These are phyloP conservation scores for Beauveria rudraprayagi DNA, from an alignment of 2,329 filamentous ascomycete species.

Conservation along the genomic window DNA sequence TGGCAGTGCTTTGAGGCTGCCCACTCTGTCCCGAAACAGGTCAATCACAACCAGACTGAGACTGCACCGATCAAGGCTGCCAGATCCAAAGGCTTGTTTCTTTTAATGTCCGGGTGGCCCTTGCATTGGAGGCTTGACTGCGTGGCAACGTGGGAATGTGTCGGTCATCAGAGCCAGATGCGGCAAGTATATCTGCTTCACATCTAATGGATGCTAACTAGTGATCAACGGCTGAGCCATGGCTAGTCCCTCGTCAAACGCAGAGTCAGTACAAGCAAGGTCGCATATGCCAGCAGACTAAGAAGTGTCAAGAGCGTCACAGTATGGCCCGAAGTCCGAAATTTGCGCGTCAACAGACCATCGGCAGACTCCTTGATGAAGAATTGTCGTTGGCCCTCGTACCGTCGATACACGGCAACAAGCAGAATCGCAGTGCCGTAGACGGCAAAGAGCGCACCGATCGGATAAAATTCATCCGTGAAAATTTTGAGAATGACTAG, in stretches of 20 bases:
- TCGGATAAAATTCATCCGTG: conserved; percentile 89
- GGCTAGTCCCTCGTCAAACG: conserved; percentile 22
- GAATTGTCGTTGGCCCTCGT: conserved; percentile 91
- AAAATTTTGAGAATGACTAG: conserved; percentile 93
- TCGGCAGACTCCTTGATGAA: conserved; percentile 46
- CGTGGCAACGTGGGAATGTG: background rate
- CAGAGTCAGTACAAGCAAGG: conserved; percentile 48
- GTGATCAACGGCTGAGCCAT: background rate
- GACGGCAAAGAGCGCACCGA: conserved; percentile 89
- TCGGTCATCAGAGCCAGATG: background rate
- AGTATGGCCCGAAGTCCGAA: conserved; percentile 56
- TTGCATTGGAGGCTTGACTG: background rate
- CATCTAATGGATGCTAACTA: background rate
- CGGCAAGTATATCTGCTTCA: background rate
- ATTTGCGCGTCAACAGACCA: conserved; percentile 38
- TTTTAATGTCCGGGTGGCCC: background rate
- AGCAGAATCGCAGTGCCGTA: conserved; percentile 81
- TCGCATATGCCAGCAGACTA: conserved; percentile 50
- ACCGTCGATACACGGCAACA: conserved; percentile 76
- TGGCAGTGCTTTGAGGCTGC: background rate
- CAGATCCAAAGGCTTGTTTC: background rate
- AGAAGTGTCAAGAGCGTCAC: conserved; percentile 49
- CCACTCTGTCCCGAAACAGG: background rate
- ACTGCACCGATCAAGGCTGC: background rate
- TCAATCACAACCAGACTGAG: background rate